Evolutionary conservation across 2,329 filamentous ascomycete species (phyloP), one percentile per base, ranked within the genome.

Genomic region (Hypoxylon sp.): DNA sequence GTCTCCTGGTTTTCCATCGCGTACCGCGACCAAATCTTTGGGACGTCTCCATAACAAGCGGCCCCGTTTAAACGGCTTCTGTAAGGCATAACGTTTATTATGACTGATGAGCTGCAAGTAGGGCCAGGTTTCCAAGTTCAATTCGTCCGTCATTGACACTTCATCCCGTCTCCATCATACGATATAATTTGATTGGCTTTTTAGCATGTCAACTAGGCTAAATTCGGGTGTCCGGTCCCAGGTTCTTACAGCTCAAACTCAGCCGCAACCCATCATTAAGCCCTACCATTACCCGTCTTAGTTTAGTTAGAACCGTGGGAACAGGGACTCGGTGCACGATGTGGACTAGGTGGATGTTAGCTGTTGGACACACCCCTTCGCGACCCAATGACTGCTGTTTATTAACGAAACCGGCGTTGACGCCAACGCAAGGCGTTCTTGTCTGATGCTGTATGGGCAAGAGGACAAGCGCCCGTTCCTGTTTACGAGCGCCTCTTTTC

Each of bases 211-310:
- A 61, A 46, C 63, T 65, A 68, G 49, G 36, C 60, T 49, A 19
- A 10, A 52, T 63, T 51, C 65, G 50, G 52, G 45, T 13, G 36
- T 64, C 60, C 45, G 50, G 34, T 53, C 60, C 50, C 55, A 63
- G 52, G 60, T 25, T 48, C 36, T 30, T 52, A 32, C 60, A 59
- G 57, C 49, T 55, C 52, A 52, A 45, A 63, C 61, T 70, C 68
- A 70, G 68, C 68, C 68, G 68, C 68, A 70, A 62, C 57, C 49
- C 53, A 59, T 60, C 25, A 30, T 21, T 38, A 57, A 63, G 61
- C 64, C 64, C 60, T 69, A 67, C 55, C 57, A 49, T 61, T 59
- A 5, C 57, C 60, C 52, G 36, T 56, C 43, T 34, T 13, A 28
- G 67, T 53, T 43, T 69, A 67, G 67, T 21, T 38, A 63, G 38